Base-by-base conservation (phyloP, 768 basidiomycete species). In the Ramaria rubella region DNA sequence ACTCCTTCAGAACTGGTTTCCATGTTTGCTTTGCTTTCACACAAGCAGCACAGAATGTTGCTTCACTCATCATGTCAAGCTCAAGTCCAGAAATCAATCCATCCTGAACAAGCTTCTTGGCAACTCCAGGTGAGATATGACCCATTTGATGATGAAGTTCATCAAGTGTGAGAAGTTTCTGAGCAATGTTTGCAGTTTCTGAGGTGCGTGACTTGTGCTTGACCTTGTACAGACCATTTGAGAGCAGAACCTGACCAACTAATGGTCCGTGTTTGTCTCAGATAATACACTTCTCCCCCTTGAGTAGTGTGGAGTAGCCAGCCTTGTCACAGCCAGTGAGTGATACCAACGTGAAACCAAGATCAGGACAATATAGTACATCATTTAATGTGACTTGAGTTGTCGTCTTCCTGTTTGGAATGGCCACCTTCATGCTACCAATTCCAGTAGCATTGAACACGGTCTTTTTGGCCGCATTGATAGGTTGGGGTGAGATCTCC, bases 301-400 rank as follows among this genome's bases (percentile, higher is more conserved):
- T n/a, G n/a, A n/a, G n/a, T n/a, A n/a, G n/a, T n/a, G n/a, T n/a
- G n/a, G 59, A 26, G 45, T 65, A 69, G 0, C 73, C 72, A 6
- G 43, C 42, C 0, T 75, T 65, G 49, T 75, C 72, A 11, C 75
- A 66, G 21, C 60, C 33, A 5, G 72, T 70, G 52, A 73, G 61
- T 1, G 71, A 73, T 5, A 73, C 59, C 1, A 76, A 64, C 12
- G 70, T 75, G 55, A 70, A 73, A 2, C 69, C 67, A 8, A 73
- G 65, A 23, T 72, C 68, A 0, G 70, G 73, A 7, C 71, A 66
- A 52, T 74, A 73, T 6, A 5, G n/a, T n/a, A n/a, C n/a, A n/a
- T n/a, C n/a, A n/a, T n/a, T n/a, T n/a, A n/a, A n/a, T n/a, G 55
- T 52, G 3, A 73, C 52, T 9, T 64, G 59, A 4, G 61, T 60